Evolutionary conservation across 1,284 basidiomycete genomes (phyloP).

Genomic region (Xerocomus amazonicus): DNA sequence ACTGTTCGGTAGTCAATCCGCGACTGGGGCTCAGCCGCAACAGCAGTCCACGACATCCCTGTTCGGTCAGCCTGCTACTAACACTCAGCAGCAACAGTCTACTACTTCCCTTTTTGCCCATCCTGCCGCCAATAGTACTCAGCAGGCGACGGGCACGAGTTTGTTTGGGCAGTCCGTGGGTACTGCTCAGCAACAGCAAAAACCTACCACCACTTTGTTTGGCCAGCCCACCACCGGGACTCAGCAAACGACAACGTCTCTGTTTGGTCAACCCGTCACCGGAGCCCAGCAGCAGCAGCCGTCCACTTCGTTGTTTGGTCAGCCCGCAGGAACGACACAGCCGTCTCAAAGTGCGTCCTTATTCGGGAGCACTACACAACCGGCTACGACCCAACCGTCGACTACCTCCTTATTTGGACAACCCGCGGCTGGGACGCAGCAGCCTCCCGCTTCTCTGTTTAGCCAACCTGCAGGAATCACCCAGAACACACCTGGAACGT

Average conservation of each 20-base stretch:
- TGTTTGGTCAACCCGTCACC: constrained; percentile 36
- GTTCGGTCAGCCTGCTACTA: constrained; percentile 23
- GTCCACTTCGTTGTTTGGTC: constrained; percentile 24
- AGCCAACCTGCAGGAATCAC: constrained; percentile 29
- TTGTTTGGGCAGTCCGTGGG: constrained; percentile 26
- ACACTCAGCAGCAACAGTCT: constrained; percentile 20
- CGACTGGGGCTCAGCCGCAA: constrained; percentile 7
- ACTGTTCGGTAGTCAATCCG: constrained; percentile 34
- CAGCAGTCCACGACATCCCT: constrained; percentile 16
- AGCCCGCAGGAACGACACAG: constrained; percentile 22
- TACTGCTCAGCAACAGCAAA: constrained; percentile 29
- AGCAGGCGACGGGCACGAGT: constrained; percentile 23
- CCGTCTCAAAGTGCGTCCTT: constrained; percentile 31
- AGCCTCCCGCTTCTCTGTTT: constrained; percentile 24
- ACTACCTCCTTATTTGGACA: constrained; percentile 37
- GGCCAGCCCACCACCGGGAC: constrained; percentile 21
- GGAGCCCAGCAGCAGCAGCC: constrained; percentile 22
- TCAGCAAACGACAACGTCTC: constrained; percentile 24
- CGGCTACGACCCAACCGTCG: constrained; percentile 16
- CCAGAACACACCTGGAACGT: constrained; percentile 32
- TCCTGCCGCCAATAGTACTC: constrained; percentile 19
- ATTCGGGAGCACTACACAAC: constrained; percentile 20
- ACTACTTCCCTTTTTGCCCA: constrained; percentile 36
- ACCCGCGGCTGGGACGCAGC: constrained; percentile 23
- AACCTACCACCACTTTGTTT: constrained; percentile 21